Evolutionary conservation across 2,329 filamentous ascomycete species (phyloP).

Genomic region (Thelonectria rubi): DNA sequence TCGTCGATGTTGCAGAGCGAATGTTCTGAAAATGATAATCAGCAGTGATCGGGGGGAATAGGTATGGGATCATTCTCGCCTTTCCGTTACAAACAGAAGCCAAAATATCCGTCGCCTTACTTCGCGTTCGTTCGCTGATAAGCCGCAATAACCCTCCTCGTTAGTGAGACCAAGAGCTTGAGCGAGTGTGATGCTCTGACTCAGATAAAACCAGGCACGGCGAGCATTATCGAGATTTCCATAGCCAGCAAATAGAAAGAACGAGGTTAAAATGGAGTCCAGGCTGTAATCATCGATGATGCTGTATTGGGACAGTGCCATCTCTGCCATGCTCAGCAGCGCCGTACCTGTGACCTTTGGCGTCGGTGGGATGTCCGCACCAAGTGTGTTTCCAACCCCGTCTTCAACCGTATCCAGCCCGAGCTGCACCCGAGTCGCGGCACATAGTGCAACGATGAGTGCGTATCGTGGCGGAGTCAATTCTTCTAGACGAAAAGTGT

Average conservation of each 20-base stretch:
- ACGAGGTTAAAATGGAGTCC: conserved; percentile 43
- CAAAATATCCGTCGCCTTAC: conserved; percentile 45
- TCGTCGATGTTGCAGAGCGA: conserved; percentile 44
- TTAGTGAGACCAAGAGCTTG: conserved; percentile 41
- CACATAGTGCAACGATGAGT: conserved; percentile 43
- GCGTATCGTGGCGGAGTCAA: conserved; percentile 42
- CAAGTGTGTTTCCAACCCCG: conserved; percentile 19
- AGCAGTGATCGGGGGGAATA: fast-evolving
- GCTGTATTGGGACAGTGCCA: conserved; percentile 39
- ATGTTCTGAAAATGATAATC: conserved; percentile 35
- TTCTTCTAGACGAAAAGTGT: conserved; percentile 38
- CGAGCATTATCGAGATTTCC: conserved; percentile 43
- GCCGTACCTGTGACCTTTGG: conserved; percentile 40
- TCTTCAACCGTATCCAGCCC: conserved; percentile 34
- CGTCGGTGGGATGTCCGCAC: conserved; percentile 32
- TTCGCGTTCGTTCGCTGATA: conserved; percentile 39
- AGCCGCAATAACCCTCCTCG: conserved; percentile 38
- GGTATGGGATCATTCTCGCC: conserved; percentile 17
- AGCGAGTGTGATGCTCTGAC: conserved; percentile 45
- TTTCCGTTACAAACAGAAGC: conserved; percentile 48
- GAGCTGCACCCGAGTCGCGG: conserved; percentile 44
- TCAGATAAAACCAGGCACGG: conserved; percentile 46
- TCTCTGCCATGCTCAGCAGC: conserved; percentile 41
- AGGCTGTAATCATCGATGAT: conserved; percentile 42
- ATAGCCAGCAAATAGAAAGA: conserved; percentile 45